Conservation (phyloP, 306 rosid species). For the Prunus padus region DNA sequence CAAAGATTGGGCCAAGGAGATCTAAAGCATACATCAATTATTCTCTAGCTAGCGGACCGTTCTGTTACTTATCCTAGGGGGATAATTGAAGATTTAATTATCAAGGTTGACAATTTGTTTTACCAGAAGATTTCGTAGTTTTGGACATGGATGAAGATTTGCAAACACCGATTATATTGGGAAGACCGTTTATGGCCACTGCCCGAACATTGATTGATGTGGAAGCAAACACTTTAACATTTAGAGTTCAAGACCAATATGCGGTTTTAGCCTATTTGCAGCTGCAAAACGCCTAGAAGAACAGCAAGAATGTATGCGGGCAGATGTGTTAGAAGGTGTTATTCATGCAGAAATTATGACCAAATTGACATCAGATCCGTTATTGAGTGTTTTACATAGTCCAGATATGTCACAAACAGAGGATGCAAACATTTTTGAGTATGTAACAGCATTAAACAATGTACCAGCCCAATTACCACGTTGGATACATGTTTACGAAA, state of each 20-base stretch:
- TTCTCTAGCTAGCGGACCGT: accelerated
- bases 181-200: background rate
- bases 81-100: background rate
- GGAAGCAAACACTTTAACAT: background rate
- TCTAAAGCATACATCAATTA: too few species aligned
- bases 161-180: background rate
- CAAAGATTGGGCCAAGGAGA: background rate
- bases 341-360: too few species aligned
- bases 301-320: background rate
- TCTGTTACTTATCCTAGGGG: accelerated
- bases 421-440: background rate
- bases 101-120: background rate
- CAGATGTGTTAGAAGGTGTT: background rate
- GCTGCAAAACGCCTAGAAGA: background rate
- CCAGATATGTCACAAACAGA: background rate
- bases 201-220: background rate
- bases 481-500: background rate
- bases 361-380: background rate
- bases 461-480: accelerated
- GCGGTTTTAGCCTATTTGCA: background rate
- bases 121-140: background rate
- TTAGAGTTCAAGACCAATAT: background rate
- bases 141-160: too few species aligned
- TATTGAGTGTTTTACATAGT: too few species aligned
- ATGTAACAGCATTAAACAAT: background rate